Conservation (phyloP, 1,284 basidiomycete genomes). For the Retiboletus flavoniger region DNA sequence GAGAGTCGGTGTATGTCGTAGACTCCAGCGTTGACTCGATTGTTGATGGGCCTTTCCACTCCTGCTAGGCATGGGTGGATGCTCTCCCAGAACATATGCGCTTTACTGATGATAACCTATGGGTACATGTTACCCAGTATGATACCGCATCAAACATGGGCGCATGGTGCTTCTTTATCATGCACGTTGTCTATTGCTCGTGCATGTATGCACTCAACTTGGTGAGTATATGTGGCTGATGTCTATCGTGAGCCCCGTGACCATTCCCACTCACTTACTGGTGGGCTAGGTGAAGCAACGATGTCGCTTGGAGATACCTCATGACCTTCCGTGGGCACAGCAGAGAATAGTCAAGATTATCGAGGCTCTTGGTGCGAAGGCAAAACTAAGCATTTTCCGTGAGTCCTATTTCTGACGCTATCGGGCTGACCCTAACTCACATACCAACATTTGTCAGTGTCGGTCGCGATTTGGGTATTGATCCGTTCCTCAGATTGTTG, state of each 20-base stretch:
- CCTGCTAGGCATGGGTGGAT: conserved; percentile 57
- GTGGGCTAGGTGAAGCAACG: conserved; percentile 32
- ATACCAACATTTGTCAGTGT: conserved; percentile 44
- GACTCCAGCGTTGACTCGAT: not conserved
- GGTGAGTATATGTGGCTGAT: conserved; percentile 41
- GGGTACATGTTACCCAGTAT: conserved; percentile 70
- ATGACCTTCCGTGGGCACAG: conserved; percentile 50
- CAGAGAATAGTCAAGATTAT: conserved; percentile 58
- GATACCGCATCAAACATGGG: conserved; percentile 72
- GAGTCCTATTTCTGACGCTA: conserved; percentile 33
- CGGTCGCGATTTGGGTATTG: conserved; percentile 61
- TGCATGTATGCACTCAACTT: conserved; percentile 61
- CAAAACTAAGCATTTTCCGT: conserved; percentile 67
- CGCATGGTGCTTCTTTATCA: conserved; percentile 74
- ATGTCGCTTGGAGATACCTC: conserved; percentile 27
- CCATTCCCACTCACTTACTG: not conserved
- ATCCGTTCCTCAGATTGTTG: not conserved
- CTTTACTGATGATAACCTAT: conserved; percentile 64
- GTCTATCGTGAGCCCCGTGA: not conserved
- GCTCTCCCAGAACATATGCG: conserved; percentile 65
- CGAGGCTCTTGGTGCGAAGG: conserved; percentile 59
- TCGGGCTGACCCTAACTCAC: conserved; percentile 6
- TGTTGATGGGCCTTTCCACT: conserved; percentile 5
- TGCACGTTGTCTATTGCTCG: conserved; percentile 69
- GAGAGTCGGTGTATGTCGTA: conserved; percentile 26